Evolutionary conservation across 805 yeast genomes (phyloP), one percentile per base, ranked within the genome.

Genomic region (Myxozyma vanderwaltii): DNA sequence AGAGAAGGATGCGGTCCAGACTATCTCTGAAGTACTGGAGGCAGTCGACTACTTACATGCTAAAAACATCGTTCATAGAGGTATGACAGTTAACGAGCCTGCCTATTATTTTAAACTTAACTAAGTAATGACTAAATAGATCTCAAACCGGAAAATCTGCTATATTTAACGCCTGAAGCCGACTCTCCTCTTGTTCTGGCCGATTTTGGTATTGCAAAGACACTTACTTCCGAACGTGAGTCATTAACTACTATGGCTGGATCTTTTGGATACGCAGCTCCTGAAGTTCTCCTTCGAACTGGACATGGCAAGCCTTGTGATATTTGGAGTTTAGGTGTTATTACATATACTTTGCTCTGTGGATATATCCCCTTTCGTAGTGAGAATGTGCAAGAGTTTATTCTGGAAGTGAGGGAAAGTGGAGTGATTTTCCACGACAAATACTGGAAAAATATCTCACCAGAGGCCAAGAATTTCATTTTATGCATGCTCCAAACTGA

Each of bases 241-340:
- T 76, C 82, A 60, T 77, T 89, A 59, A 83, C 80, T 33, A 77
- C 86, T 23, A 85, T 88, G 43, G 96, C 96, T 0, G 98, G 98
- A 0, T 88, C 96, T 0, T 85, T 89, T 74, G 98, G 99, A 1
- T 92, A 92, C 72, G 97, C 96, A 35, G 98, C 98, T 0, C 99
- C 99, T 0, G 99, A 92, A 70, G 91, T 92, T 6, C 80, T 92
- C 39, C 75, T 84, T 43, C 85, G 88, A 15, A 77, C 79, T 40
- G 98, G 97, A 7, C 97, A 92, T 74, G 96, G 97, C 40, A 89
- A 88, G 69, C 92, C 97, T 0, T 92, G 97, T 75, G 99, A 92
- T 72, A 82, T 92, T 56, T 92, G 99, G 99, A 88, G 96, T 1
- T 71, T 92, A 40, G 99, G 99, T 36, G 96, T 92, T 7, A 89